Evolutionary conservation across 768 basidiomycete genomes (phyloP).

Genomic region (Sistotremastrum suecicum): DNA sequence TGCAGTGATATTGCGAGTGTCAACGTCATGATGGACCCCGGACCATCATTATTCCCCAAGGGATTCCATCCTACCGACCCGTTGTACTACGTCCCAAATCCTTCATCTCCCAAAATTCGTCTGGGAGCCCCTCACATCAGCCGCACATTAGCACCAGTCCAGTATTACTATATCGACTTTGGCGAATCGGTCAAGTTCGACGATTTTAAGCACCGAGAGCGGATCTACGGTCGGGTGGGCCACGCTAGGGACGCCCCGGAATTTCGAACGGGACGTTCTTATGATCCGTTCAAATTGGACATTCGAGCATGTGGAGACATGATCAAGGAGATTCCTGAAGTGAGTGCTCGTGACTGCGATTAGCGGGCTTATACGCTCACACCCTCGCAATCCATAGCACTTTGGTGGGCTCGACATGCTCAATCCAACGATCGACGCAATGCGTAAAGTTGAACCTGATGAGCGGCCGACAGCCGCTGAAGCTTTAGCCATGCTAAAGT

Average conservation of each 20-base stretch:
- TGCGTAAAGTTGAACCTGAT: constrained; percentile 14
- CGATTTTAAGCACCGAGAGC: too few species aligned
- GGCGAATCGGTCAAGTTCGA: constrained; percentile 1
- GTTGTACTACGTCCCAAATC: neutral
- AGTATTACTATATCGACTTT: constrained; percentile 17
- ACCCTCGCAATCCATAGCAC: constrained; percentile 7
- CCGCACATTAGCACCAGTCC: constrained; percentile 13
- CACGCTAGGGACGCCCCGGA: constrained; percentile 7
- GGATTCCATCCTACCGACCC: constrained; percentile 6
- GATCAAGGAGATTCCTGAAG: too few species aligned
- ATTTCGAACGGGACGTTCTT: constrained; percentile 13
- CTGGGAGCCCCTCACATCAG: neutral
- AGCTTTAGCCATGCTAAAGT: neutral
- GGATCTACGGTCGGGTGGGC: too few species aligned
- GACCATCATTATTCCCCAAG: constrained; percentile 6
- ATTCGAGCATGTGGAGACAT: neutral
- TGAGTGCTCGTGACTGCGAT: too few species aligned
- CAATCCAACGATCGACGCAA: constrained; percentile 11
- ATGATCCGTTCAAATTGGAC: constrained; percentile 3
- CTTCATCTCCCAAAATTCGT: too few species aligned
- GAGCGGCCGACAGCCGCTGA: constrained; percentile 14
- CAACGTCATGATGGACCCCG: constrained; percentile 11
- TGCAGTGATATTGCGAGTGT: constrained; percentile 4
- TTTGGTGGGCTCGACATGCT: constrained; percentile 12
- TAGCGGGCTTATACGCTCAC: too few species aligned